Evolutionary conservation across 768 basidiomycete species (phyloP).

Genomic region (Suillus fuscotomentosus): DNA sequence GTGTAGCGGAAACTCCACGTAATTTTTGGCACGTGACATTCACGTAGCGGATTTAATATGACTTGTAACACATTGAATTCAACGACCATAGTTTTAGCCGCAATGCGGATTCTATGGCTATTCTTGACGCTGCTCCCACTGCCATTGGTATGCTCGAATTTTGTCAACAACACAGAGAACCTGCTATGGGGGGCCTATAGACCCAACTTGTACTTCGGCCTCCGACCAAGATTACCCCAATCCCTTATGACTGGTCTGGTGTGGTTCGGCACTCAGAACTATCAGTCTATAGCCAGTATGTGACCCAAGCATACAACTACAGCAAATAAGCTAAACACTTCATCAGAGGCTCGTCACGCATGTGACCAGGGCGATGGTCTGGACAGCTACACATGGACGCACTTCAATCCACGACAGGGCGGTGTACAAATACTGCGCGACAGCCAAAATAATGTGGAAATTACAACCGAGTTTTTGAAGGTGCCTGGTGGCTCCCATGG

Average conservation of each 20-base stretch:
- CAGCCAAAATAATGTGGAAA: conserved; percentile 75
- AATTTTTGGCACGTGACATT: conserved; percentile 14
- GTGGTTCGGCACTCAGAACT: conserved; percentile 92
- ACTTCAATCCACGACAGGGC: conserved; percentile 83
- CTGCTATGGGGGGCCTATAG: conserved; percentile 78
- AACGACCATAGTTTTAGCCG: background rate
- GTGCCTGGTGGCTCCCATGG: conserved; percentile 79
- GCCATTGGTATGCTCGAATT: conserved; percentile 16
- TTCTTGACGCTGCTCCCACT: conserved; percentile 22
- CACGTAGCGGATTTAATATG: background rate
- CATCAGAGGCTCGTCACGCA: conserved; percentile 72
- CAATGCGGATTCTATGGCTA: conserved; percentile 26
- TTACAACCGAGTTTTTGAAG: conserved; percentile 86
- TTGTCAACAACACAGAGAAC: conserved; percentile 36
- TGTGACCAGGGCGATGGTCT: conserved; percentile 88
- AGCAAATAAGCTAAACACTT: background rate
- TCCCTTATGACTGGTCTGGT: conserved; percentile 92
- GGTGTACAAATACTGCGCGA: conserved; percentile 86
- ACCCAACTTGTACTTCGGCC: conserved; percentile 93
- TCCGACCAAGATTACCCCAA: conserved; percentile 80
- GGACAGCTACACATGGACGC: conserved; percentile 81
- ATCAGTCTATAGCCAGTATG: conserved; percentile 65
- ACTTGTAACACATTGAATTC: background rate
- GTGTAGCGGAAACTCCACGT: background rate
- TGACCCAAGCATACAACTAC: conserved; percentile 13